A percentile compares a stretch with the other conserved stretches of the same genome.
These are phyloP conservation scores for Acacia acuminata DNA, from an alignment of 306 rosid genomes.

Conservation along the genomic window DNA sequence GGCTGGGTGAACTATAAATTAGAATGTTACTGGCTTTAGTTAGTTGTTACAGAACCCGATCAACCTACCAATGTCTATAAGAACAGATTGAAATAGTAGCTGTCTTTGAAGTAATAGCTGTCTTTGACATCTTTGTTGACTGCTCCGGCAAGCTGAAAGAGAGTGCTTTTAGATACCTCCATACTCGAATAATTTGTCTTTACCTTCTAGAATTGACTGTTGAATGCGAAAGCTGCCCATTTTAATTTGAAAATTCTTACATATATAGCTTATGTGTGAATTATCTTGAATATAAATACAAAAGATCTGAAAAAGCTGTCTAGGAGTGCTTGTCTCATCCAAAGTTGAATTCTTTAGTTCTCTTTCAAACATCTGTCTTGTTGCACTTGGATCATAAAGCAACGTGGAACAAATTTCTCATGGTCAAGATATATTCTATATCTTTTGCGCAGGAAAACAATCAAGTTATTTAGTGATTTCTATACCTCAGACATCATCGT, in stretches of 20 bases:
- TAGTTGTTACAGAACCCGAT: neutral
- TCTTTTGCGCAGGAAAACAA: conserved; percentile 59
- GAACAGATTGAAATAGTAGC: neutral
- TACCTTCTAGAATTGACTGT: neutral
- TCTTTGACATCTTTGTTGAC: neutral
- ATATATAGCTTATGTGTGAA: neutral
- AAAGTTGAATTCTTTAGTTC: neutral
- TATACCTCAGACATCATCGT: conserved; percentile 87
- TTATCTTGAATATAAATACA: neutral
- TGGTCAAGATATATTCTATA: neutral
- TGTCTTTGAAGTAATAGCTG: neutral
- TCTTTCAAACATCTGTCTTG: neutral
- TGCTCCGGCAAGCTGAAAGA: neutral
- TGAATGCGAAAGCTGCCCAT: neutral
- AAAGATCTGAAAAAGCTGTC: neutral
- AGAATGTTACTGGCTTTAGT: neutral
- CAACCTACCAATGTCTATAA: neutral
- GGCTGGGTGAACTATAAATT: neutral
- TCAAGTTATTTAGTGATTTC: conserved; percentile 86
- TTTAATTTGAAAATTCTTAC: neutral
- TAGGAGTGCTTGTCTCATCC: neutral
- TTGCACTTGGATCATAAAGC: conserved; percentile 3
- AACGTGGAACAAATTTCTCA: conserved; percentile 14
- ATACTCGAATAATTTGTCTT: neutral
- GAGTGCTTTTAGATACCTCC: neutral